phyloP scores from a whole-genome alignment of 2,329 filamentous ascomycete species.

The Trichoderma oligosporum region DNA sequence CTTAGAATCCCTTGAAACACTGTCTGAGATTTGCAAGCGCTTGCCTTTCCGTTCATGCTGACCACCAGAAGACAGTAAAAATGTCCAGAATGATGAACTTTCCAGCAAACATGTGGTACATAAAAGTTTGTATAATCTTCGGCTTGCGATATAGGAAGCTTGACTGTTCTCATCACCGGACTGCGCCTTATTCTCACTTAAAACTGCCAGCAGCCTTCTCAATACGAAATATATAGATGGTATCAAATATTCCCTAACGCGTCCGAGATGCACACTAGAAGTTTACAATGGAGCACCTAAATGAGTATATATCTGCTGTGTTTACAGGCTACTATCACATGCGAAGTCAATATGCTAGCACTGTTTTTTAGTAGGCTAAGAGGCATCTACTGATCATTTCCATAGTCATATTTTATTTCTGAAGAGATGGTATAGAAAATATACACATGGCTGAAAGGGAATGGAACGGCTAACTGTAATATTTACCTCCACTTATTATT shows the following conservation, averaged over 20 bases:
- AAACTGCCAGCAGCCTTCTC: not conserved
- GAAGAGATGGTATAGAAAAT: not conserved
- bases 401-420: not conserved
- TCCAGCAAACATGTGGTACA: not conserved
- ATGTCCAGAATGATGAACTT: not conserved
- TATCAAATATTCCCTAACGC: no score
- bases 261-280: no score
- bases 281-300: no score
- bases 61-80: not conserved
- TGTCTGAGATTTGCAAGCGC: not conserved
- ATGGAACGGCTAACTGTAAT: no score
- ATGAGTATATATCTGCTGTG: not conserved
- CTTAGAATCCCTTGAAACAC: not conserved
- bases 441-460: not conserved
- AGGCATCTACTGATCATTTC: not conserved
- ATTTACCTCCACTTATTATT: constrained; percentile 37
- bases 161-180: not conserved
- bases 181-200: not conserved
- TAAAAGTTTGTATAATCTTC: not conserved
- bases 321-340: not conserved
- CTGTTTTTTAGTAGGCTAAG: not conserved
- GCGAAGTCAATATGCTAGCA: not conserved
- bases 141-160: not conserved
- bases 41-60: not conserved
- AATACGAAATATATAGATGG: no score